These are phyloP conservation scores for carrot (Daucus carota) DNA, from an alignment of 129 eudicot genomes.

Conservation along the genomic window DH1_v3.0 NC_030388.2:26670501-26671000, in stretches of 20 bases:
- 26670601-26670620: conserved; percentile 22
- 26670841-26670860: conserved; percentile 1
- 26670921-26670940: conserved; percentile 41
- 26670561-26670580: conserved; percentile 16
- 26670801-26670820: conserved; percentile 49
- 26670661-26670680: neutral
- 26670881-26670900: neutral
- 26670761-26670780: conserved; percentile 44
- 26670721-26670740: neutral
- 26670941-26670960: conserved; percentile 35
- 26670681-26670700: neutral
- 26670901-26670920: conserved; percentile 51
- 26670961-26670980: conserved; percentile 56
- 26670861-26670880: conserved; percentile 3
- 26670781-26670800: conserved; percentile 32
- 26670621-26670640: conserved; percentile 14
- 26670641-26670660: neutral
- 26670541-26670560: conserved; percentile 16
- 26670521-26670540: conserved; percentile 23
- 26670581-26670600: conserved; percentile 19
- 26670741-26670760: conserved; percentile 40
- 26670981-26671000: conserved; percentile 48
- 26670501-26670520: conserved; percentile 38
- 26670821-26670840: conserved; percentile 10
- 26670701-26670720: neutral